Evolutionary conservation across 345 rosid genomes (phyloP), one percentile per base, ranked within the genome.

Genomic region (Clarkia xantiana): DNA sequence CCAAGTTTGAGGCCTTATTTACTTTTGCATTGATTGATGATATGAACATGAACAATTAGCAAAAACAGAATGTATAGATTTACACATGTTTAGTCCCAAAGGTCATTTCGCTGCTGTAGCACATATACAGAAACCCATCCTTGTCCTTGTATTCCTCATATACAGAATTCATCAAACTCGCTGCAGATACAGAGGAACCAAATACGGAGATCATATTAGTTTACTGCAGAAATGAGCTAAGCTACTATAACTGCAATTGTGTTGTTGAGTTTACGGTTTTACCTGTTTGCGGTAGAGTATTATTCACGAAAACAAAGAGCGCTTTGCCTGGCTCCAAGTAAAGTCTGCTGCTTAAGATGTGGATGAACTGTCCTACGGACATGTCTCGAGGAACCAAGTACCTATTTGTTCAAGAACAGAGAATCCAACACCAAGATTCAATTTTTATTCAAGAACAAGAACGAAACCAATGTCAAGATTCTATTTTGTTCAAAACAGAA

Each of bases 121-220:
- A 72, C 95, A 86, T 71, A 63, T 89, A 89, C 34, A 85, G 76
- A 58, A 82, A 89, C 9, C 95, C 97, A 61, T 89, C 94, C 44
- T 80, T 84, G 0, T 85, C 97, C 75, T 78, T 89, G 71, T 51
- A 82, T 41, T 83, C 60, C 62, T 82, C 88, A 18, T 82, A 82
- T 12, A 82, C 51, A 1, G 78, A 60, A 18, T 79, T 80, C 94
- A 89, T 65, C 18, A 77, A 53, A 61, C 81, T 66, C 59, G 80
- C 97, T 82, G 79, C 76, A 56, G 22, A 16, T 29, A 9, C 49
- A 59, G 23, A 45, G 40, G 23, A n/a, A 20, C 9, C 13, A 14
- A 6, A 44, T 1, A 4, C 15, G 17, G 14, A 18, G 23, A 44
- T 42, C 5, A 11, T 1, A 2, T 13, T 3, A 12, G 25, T 11